These are phyloP conservation scores for Gentiana dahurica DNA, from an alignment of 257 asterid species.

Conservation along the genomic window DNA sequence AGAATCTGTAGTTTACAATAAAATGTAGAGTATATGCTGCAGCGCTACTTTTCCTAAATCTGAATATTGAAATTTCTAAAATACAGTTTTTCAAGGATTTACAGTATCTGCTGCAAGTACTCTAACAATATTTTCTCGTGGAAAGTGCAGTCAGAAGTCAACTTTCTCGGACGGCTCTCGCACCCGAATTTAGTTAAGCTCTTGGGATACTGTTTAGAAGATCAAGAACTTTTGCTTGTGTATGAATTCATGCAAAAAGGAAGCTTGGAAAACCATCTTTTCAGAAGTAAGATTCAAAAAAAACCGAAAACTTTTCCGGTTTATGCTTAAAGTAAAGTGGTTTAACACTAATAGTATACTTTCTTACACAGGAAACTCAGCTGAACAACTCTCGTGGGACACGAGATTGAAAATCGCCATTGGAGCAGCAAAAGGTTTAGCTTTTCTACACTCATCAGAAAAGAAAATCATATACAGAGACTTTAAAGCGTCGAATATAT, in stretches of 20 bases:
- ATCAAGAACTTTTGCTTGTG: conserved; percentile 30
- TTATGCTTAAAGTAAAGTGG: conserved; percentile 2
- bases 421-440: conserved; percentile 40
- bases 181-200: conserved; percentile 40
- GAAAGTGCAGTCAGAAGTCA: conserved; percentile 38
- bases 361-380: conserved; percentile 24
- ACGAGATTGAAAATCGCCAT: conserved; percentile 29
- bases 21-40: too few relatives aligned
- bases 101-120: neutral
- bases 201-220: conserved; percentile 34
- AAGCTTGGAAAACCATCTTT: conserved; percentile 42
- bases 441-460: conserved; percentile 30
- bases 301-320: neutral
- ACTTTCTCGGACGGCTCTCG: conserved; percentile 38
- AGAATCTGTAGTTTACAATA: too few relatives aligned
- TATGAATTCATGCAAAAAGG: conserved; percentile 38
- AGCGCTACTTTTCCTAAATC: too few relatives aligned
- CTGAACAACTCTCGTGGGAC: conserved; percentile 35
- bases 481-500: conserved; percentile 38
- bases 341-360: neutral
- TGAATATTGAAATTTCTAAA: too few relatives aligned
- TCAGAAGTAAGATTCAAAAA: conserved; percentile 28
- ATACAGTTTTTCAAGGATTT: too few relatives aligned
- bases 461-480: conserved; percentile 35
- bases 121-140: neutral